These are phyloP conservation scores for Danielia reshetovae DNA, from an alignment of 805 yeast species.

Conservation along the genomic window DNA sequence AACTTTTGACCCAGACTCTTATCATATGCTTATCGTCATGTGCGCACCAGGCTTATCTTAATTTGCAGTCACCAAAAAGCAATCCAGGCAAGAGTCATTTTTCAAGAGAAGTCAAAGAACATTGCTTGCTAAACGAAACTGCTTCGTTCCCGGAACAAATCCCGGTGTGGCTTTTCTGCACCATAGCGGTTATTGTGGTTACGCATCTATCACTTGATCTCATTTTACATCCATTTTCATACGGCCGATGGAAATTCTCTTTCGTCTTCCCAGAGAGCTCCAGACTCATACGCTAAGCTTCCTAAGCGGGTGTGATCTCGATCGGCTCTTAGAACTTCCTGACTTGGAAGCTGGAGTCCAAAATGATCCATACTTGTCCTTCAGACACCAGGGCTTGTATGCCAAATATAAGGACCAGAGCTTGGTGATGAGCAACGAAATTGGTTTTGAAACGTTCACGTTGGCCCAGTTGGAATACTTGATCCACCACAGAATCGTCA, in stretches of 20 bases:
- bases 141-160: too few relatives aligned
- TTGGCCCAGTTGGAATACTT: conserved; percentile 16
- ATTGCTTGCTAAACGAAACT: too few relatives aligned
- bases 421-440: conserved; percentile 11
- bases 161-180: too few relatives aligned
- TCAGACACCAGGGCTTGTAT: conserved; percentile 12
- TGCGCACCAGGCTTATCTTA: too few relatives aligned
- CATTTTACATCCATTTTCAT: too few relatives aligned
- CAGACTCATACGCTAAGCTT: conserved; percentile 12
- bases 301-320: conserved; percentile 12
- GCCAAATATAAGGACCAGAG: conserved; percentile 10
- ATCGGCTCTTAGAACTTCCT: conserved; percentile 12
- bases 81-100: too few relatives aligned
- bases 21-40: too few relatives aligned
- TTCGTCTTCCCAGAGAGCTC: conserved; percentile 17
- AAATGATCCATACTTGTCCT: conserved; percentile 4
- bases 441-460: conserved; percentile 7
- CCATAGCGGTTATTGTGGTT: background rate
- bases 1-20: too few relatives aligned
- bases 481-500: conserved; percentile 13
- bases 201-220: background rate
- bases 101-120: too few relatives aligned
- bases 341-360: conserved; percentile 1
- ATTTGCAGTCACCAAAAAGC: too few relatives aligned
- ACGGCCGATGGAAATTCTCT: conserved; percentile 12